Conservation (phyloP, 1,139 yeast genomes). For the Arxiozyma telluris region DNA sequence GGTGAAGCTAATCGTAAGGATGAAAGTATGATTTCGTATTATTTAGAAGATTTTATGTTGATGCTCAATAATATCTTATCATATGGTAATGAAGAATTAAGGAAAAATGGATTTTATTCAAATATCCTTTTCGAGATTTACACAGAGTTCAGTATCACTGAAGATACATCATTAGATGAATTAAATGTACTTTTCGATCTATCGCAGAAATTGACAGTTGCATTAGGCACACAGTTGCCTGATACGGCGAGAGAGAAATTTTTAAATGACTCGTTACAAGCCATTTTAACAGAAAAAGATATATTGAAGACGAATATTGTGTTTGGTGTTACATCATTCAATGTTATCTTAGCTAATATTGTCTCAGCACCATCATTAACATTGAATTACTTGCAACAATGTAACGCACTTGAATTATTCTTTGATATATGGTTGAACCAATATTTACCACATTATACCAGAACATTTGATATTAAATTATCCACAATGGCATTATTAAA, state of each 20-base stretch:
- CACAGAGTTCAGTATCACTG: constrained; percentile 26
- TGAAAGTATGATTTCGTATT: constrained; percentile 43
- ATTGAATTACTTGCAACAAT: constrained; percentile 43
- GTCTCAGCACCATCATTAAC: constrained; percentile 54
- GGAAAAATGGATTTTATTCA: constrained; percentile 28
- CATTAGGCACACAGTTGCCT: constrained; percentile 27
- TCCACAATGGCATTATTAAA: constrained; percentile 59
- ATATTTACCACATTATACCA: constrained; percentile 44
- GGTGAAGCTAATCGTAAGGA: constrained; percentile 46
- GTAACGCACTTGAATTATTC: constrained; percentile 41
- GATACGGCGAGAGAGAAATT: constrained; percentile 20
- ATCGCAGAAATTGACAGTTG: constrained; percentile 30
- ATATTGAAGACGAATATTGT: constrained; percentile 32
- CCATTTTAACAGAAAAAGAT: constrained; percentile 24
- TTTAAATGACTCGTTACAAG: constrained; percentile 23
- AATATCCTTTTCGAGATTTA: constrained; percentile 26
- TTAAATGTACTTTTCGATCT: constrained; percentile 27
- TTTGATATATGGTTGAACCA: constrained; percentile 59
- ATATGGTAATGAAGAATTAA: constrained; percentile 54
- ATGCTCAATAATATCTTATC: constrained; percentile 69
- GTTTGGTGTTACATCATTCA: constrained; percentile 49
- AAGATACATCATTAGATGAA: constrained; percentile 28
- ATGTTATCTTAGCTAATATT: constrained; percentile 59
- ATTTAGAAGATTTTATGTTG: constrained; percentile 69
- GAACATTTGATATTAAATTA: constrained; percentile 78